These are phyloP conservation scores for Turritis glabra DNA, from an alignment of 345 rosid species.

Conservation along the genomic window DNA sequence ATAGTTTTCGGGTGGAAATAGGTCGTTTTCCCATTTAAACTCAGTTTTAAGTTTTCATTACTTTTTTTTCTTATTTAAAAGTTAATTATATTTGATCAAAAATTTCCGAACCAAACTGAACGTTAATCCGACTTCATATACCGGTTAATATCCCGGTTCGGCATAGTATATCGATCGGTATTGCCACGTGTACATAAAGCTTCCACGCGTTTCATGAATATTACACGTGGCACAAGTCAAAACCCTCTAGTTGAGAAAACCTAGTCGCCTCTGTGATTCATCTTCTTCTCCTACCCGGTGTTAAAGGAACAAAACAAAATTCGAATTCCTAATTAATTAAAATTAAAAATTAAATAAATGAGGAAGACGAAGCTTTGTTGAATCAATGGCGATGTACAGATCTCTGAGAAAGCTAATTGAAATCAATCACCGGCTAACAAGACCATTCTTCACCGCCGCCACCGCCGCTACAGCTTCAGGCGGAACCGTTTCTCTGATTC, in stretches of 20 bases:
- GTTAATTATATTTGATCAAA: no score
- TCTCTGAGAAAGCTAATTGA: conserved; percentile 44
- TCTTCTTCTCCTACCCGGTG: conserved; percentile 2
- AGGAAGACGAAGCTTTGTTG: conserved; percentile 29
- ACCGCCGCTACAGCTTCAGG: conserved; percentile 16
- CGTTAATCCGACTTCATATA: no score
- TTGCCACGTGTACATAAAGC: conserved; percentile 17
- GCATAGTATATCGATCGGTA: background rate
- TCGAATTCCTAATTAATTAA: background rate
- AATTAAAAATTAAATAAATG: background rate
- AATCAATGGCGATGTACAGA: conserved; percentile 62
- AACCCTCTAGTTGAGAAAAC: conserved; percentile 26
- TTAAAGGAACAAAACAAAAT: background rate
- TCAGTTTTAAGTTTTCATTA: no score
- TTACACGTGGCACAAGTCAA: conserved; percentile 32
- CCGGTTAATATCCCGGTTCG: background rate
- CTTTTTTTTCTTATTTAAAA: no score
- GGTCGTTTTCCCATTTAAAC: no score
- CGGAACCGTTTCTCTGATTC: conserved; percentile 27
- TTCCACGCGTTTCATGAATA: background rate
- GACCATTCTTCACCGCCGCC: conserved; percentile 49
- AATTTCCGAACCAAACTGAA: no score
- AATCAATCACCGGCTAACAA: conserved; percentile 32
- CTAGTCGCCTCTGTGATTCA: conserved; percentile 19
- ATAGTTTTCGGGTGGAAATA: no score